phyloP scores from a whole-genome alignment of 2,329 filamentous ascomycete genomes.

The Exserohilum turcica region DNA sequence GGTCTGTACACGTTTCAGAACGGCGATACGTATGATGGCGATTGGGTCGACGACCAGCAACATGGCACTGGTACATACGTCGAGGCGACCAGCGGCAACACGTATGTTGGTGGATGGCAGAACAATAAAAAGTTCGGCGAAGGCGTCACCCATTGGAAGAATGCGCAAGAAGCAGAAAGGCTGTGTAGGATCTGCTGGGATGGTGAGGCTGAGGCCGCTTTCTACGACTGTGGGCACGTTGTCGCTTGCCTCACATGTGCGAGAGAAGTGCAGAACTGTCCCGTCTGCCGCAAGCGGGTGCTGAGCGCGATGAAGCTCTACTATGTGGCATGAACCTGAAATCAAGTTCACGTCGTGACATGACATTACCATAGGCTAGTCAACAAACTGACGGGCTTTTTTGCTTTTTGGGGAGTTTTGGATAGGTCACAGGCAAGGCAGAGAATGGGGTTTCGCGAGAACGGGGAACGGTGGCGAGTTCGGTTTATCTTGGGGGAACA shows the following conservation, averaged over 20 bases:
- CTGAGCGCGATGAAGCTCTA: slow-evolving; percentile 63
- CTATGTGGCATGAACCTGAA: slow-evolving; percentile 41
- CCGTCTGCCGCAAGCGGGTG: slow-evolving; percentile 64
- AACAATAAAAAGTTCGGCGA: slow-evolving; percentile 65
- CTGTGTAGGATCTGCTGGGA: slow-evolving; percentile 67
- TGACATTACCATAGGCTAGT: neutral
- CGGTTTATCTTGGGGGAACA: too few relatives aligned
- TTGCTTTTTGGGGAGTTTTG: neutral
- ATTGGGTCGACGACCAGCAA: slow-evolving; percentile 68
- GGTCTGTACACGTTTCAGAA: slow-evolving; percentile 67
- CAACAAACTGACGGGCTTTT: neutral
- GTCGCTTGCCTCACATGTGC: slow-evolving; percentile 66
- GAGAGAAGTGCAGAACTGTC: slow-evolving; percentile 62
- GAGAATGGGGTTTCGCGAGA: neutral
- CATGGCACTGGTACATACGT: slow-evolving; percentile 64
- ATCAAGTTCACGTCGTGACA: neutral
- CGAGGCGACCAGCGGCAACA: slow-evolving; percentile 63
- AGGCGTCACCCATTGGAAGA: slow-evolving; percentile 66
- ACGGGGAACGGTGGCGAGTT: too few relatives aligned
- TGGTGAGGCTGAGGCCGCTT: slow-evolving; percentile 63
- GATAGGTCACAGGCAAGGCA: neutral
- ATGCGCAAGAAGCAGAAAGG: slow-evolving; percentile 64
- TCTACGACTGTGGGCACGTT: slow-evolving; percentile 68
- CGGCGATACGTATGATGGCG: slow-evolving; percentile 63
- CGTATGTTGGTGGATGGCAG: slow-evolving; percentile 65